Base-by-base conservation (phyloP, 495 filamentous ascomycete species). In the Acidiella bohemica region DNA sequence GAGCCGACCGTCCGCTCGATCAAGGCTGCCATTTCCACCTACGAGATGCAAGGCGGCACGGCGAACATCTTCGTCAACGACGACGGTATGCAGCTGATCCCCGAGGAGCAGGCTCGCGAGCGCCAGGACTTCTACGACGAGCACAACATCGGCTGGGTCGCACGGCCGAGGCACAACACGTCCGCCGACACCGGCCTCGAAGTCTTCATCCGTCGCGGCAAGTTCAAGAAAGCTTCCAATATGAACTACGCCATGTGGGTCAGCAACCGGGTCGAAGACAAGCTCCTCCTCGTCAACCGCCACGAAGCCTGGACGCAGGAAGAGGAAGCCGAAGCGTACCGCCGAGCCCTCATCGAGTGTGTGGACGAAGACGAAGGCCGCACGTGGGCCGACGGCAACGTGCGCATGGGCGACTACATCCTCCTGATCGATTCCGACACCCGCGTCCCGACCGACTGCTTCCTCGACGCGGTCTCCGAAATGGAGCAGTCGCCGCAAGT, bases 161-260 rank as follows among this genome's bases (percentile, higher is more conserved):
- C 59, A 5, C 54, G 60, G 10, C 58, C 76, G 17, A 62, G 61
- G 39, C 74, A 81, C 53, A 71, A 75, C 41, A 65, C 68, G 9
- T 68, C 67, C 32, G 52, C 50, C 14, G 52, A 50, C 36, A 57
- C 40, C 42, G 49, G 59, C 14, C 51, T 55, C 26, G 41, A 47
- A 16, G 34, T 34, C 5, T 80, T 78, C 53, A 46, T 71, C 19
- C 68, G 76, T 9, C 61, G 68, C 5, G 76, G 76, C 32, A 80
- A 80, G 54, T 81, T 81, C 63, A 81, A 81, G 63, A 81, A 50
- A 40, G 76, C 76, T 18, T 78, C 74, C 20, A 81, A 81, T 57
- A 81, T 81, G 76, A 81, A 81, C 55, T 81, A 75, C 36, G 72
- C 68, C 8, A 52, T 80, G 53, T 64, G 64, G 56, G 52, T 73